Base-by-base conservation (phyloP, 176 grass and related monocot species). In the Poa annua region DNA sequence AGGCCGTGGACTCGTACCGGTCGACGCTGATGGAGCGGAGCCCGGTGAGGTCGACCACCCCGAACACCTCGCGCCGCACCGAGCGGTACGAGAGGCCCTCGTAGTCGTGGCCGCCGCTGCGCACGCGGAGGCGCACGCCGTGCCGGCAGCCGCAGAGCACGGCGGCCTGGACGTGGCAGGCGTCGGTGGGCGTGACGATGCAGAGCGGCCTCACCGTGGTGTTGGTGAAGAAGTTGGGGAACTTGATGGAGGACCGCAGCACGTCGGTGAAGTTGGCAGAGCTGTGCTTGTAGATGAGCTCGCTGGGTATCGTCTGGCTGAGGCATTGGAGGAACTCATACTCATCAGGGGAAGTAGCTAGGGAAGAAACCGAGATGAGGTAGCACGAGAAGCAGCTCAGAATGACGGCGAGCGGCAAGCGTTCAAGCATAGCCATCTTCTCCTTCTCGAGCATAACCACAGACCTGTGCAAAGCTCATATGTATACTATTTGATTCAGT, bases 91-190 rank as follows among this genome's bases (percentile, higher is more conserved):
- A 61, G 1, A 61, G 57, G 57, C 57, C 57, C 57, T 61, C 57
- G 57, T 61, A 61, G 57, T 61, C 57, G 57, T 61, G 57, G 57
- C 57, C 57, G 22, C 57, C 57, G 22, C 57, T 61, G 57, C 57
- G 57, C 57, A 61, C 57, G 57, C 57, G 57, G 11, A 61, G 57
- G 22, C 57, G 57, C 57, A 61, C 57, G 57, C 57, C 22, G 1
- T 26, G 0, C 4, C 21, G 57, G 57, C 22, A 11, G 57, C 57
- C 57, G 57, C 57, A 61, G 57, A 3, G 57, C 11, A 61, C 22
- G 22, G 57, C 57, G 22, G 22, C 21, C 57, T 61, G 57, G 57
- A 61, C 57, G 57, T 61, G 57, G 57, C 22, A 25, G 57, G 57
- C 22, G 11, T 13, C 4, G 6, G 57, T 61, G 4, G 57, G 57